phyloP scores from a whole-genome alignment of 495 filamentous ascomycete species.

The Penicillium longicatenatum region DNA sequence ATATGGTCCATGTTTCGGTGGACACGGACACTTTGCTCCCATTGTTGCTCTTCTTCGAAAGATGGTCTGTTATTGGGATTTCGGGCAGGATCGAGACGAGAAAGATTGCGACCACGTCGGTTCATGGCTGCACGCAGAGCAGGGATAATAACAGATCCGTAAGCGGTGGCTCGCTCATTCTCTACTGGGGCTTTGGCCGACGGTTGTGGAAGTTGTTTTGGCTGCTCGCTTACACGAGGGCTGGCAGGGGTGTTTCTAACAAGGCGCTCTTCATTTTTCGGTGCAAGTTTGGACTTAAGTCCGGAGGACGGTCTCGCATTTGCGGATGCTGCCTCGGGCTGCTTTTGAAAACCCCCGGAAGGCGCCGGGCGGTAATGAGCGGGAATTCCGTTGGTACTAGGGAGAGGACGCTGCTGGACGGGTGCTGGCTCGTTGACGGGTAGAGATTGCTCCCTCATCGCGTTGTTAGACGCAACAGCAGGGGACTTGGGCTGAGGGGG shows the following conservation, averaged over 20 bases:
- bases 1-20: constrained; percentile 81
- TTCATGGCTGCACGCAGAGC: constrained; percentile 86
- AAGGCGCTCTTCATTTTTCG: constrained; percentile 18
- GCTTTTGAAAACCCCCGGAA: constrained; percentile 7
- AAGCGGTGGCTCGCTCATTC: constrained; percentile 20
- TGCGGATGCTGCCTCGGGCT: constrained; percentile 10
- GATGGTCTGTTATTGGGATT: constrained; percentile 12
- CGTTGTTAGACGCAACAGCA: neutral
- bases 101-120: constrained; percentile 57
- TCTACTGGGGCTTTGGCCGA: constrained; percentile 11
- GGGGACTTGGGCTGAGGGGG: constrained; percentile 7
- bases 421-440: constrained; percentile 11
- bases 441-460: constrained; percentile 4
- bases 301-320: constrained; percentile 15
- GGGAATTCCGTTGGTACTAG: constrained; percentile 9
- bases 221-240: constrained; percentile 8
- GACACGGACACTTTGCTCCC: constrained; percentile 62
- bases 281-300: constrained; percentile 30
- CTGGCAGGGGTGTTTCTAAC: constrained; percentile 9
- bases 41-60: constrained; percentile 37
- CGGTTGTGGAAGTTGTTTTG: constrained; percentile 1
- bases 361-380: constrained; percentile 4
- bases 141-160: constrained; percentile 74
- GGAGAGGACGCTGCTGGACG: constrained; percentile 12
- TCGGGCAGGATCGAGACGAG: constrained; percentile 24